Evolutionary conservation across 257 asterid genomes (phyloP), one percentile per base, ranked within the genome.

Genomic region (Linaria vulgaris): DNA sequence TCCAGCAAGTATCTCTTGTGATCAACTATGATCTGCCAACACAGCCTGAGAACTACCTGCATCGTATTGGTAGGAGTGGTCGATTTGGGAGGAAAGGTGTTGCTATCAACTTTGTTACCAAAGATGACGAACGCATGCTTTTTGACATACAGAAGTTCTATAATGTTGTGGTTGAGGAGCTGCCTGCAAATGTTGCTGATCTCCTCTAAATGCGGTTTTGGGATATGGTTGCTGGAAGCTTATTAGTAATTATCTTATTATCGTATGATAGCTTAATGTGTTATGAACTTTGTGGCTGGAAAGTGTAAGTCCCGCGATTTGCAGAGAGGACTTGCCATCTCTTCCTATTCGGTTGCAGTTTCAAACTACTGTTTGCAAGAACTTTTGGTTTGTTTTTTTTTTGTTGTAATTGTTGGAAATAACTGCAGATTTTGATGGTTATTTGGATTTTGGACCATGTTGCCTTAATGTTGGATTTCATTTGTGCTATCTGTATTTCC

Each of bases 71-170:
- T 27, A 72, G 88, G 30, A 83, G 84, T 70, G 86, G 88, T 19
- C 67, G 89, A 24, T 83, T 83, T 27, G 89, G 89, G 72, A 83
- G 89, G 74, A 83, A 80, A 77, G 88, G 86, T 66, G 86, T 80
- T 19, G 88, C 88, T 8, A 83, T 83, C 44, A 83, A 83, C 69
- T 83, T 83, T 21, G 89, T 80, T 14, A 83, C 86, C 27, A 74
- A 54, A 55, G 85, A 77, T 2, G 88, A 82, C 2, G 85, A 82
- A 4, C 77, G 88, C 61, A 82, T 82, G 88, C 85, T 82, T 22
- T 46, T 68, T 12, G 88, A 82, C 67, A 77, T 79, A 0, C 85
- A 82, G 49, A 82, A 70, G 74, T 80, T 80, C 69, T 80, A 77
- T 19, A 80, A 80, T 5, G 83, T 80, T 0, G 62, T 63, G n/a